These are phyloP conservation scores for Cephaloascus fragrans DNA, from an alignment of 805 yeast genomes.

Conservation along the genomic window DNA sequence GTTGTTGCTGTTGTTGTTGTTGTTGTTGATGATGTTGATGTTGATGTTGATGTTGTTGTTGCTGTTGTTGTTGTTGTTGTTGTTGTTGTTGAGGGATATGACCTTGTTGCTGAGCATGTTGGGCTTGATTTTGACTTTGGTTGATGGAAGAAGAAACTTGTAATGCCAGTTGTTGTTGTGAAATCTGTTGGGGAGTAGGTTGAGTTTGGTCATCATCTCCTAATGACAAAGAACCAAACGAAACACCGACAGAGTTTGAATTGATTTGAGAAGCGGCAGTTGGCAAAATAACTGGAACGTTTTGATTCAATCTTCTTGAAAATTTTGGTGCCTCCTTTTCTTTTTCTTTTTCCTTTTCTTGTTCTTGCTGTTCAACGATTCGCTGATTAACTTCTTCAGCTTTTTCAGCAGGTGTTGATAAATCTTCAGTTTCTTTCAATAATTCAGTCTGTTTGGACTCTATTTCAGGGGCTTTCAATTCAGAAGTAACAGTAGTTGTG, in stretches of 20 bases:
- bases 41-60: constrained; percentile 9
- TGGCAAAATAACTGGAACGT: constrained; percentile 44
- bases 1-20: constrained; percentile 12
- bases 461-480: constrained; percentile 1
- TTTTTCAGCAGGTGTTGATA: not conserved
- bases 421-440: constrained; percentile 2
- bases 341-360: constrained; percentile 1
- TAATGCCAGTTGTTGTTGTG: constrained; percentile 7
- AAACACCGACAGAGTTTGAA: constrained; percentile 48
- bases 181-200: constrained; percentile 8
- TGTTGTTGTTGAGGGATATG: constrained; percentile 5
- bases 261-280: constrained; percentile 32
- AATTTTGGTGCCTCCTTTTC: constrained; percentile 6
- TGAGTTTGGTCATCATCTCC: constrained; percentile 26
- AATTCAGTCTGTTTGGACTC: constrained; percentile 1
- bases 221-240: constrained; percentile 51
- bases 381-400: constrained; percentile 1
- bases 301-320: constrained; percentile 27
- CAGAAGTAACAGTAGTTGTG: constrained; percentile 8
- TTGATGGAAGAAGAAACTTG: constrained; percentile 4
- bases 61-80: constrained; percentile 9
- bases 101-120: constrained; percentile 4
- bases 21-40: constrained; percentile 10
- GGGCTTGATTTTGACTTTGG: constrained; percentile 3
- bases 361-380: not conserved